Evolutionary conservation across 768 basidiomycete species (phyloP), one percentile per base, ranked within the genome.

Genomic region (Mycena kentingensis): DNA sequence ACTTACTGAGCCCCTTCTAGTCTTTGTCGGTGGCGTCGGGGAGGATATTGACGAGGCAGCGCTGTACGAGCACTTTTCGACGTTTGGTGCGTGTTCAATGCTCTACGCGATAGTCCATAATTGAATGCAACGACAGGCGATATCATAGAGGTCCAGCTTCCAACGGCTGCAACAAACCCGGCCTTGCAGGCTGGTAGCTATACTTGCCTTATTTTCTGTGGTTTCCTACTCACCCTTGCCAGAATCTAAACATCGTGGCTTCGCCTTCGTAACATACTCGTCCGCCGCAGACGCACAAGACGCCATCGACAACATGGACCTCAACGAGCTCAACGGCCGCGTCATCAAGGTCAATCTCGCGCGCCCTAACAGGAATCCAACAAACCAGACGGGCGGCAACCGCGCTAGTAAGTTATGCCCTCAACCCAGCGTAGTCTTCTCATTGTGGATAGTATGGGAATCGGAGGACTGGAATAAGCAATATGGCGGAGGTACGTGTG

Each of bases 281-380:
- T 87, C 86, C 6, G 66, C 88, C 8, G 79, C 81, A 21, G 93
- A 96, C 69, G 94, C 96, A 4, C 88, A 91, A 65, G 95, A 98
- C 67, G 96, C 96, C 25, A 96, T 98, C 55, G 96, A 98, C 77
- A 98, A 98, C 73, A 98, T 94, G 91, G 94, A 98, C 70, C 74
- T 95, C 70, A 97, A 96, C 64, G 94, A 95, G 66, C 76, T 90
- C 52, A 79, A 75, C 44, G 92, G 85, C 44, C 82, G 81, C 53
- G 85, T 88, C 46, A 71, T 90, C 56, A 90, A 87, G 73, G 93
- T 87, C 43, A 96, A 90, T 66, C 70, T 94, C 34, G 94, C 95
- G 8, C 80, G 88, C 38, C 91, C 92, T 5, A 82, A 85, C 76
- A 93, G 89, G 65, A 80, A 79, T 1, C 77, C 83, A 28, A 68